Evolutionary conservation across 257 asterid genomes (phyloP), one percentile per base, ranked within the genome.

Genomic region (Jaltomata sinuosa): DNA sequence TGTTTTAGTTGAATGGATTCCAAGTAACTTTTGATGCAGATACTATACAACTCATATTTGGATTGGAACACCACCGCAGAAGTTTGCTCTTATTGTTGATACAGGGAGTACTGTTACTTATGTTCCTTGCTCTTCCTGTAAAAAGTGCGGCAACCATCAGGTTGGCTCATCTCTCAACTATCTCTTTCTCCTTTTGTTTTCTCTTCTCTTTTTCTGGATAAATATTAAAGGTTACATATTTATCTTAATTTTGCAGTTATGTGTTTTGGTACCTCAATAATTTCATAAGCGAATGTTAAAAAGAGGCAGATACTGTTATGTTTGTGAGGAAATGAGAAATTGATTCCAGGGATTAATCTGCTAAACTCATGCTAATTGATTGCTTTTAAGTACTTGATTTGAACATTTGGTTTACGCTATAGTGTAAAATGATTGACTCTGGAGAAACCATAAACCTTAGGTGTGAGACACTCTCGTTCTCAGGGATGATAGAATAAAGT

Each of bases 21-120:
- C 36, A 47, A 53, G 67, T 27, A n/a, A 65, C 40, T 64, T 45
- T 47, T 61, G 74, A 53, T 89, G 87, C 90, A 94, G 98, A 88
- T 94, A 94, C 85, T 94, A 94, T 76, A 93, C 98, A 21, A 92
- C 97, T 80, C 93, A 93, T 61, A 86, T 94, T 53, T 93, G 92
- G 98, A 94, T 94, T 88, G 98, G 98, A 80, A 91, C 96, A 38
- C 98, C 98, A 12, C 97, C 95, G 21, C 98, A 94, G 92, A 89
- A 59, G 89, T 94, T 94, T 83, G 97, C 97, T 21, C 96, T 94
- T 18, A 94, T 94, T 22, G 97, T 93, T 49, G 98, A 94, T 87
- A 92, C 98, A 1, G 98, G 98, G 15, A 94, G 98, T 81, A 93
- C 97, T 14, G 93, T 94, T 81, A 94, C 98, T 54, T 94, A 93